Evolutionary conservation across 2,329 filamentous ascomycete species (phyloP), one percentile per base, ranked within the genome.

Genomic region (Mycosphaerella sp.): DNA sequence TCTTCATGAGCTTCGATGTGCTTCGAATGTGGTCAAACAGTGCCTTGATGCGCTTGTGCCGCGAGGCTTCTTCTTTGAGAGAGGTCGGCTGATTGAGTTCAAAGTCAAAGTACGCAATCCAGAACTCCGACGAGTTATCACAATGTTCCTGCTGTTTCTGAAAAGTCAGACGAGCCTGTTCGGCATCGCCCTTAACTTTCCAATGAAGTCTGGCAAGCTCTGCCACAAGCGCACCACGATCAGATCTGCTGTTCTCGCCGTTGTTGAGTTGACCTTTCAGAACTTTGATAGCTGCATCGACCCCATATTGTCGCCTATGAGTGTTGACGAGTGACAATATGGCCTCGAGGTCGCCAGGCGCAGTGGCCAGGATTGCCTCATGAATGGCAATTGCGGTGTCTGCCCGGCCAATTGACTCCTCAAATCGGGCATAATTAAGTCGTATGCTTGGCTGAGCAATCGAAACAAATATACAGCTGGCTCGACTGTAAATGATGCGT

Each of bases 391-490:
- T 81, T 9, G 91, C 89, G 34, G 94, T 79, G 56, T 87, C 85
- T 21, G 85, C 73, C 35, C 89, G 82, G 4, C 82, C 87, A 36
- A 80, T 78, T 70, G 87, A 86, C 72, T 98, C 93, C 67, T 98
- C 93, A 59, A 96, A 96, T 62, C 90, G 89, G 12, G 93, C 91
- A 74, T 90, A 97, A 66, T 95, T 87, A 54, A 97, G 76, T 50
- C 93, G 83, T 57, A 95, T 84, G 1, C 84, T 84, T 0, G 91
- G 89, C 52, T 86, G 78, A 60, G 89, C 88, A 62, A 97, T 85
- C 3, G 91, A 89, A 1, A 95, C 88, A 66, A 86, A 96, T 47
- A 95, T 72, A 44, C 82, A 89, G 59, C 86, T 84, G 8, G 91
- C 93, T 50, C 89, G 83, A 67, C 91, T 83, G 66, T 94, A 97